phyloP scores from a whole-genome alignment of 352 stramenopile genomes.

The Phytophthora aleatoria region DNA sequence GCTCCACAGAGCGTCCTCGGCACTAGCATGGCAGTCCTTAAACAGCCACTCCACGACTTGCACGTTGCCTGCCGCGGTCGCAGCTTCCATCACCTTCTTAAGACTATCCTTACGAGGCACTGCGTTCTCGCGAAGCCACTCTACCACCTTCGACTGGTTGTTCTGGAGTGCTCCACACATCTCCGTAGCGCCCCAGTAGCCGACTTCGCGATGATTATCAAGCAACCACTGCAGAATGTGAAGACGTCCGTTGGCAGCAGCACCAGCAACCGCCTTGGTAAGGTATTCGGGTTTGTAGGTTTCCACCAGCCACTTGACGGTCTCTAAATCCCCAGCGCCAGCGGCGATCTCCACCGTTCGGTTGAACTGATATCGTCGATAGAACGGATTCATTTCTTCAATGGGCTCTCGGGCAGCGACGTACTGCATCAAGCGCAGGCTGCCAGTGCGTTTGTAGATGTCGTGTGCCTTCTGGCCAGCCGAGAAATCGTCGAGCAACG shows the following conservation, averaged over 20 bases:
- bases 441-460: slow-evolving; percentile 27
- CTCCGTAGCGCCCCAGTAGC: slow-evolving; percentile 38
- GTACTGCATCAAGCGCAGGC: slow-evolving; percentile 35
- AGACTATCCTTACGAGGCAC: slow-evolving; percentile 28
- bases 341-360: slow-evolving; percentile 22
- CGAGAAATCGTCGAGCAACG: slow-evolving; percentile 34
- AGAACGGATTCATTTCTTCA: slow-evolving; percentile 33
- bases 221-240: slow-evolving; percentile 34
- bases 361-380: slow-evolving; percentile 30
- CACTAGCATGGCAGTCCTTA: slow-evolving; percentile 20
- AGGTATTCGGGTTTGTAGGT: slow-evolving; percentile 30
- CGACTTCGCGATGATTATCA: slow-evolving; percentile 25
- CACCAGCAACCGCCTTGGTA: slow-evolving; percentile 28
- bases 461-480: slow-evolving; percentile 18
- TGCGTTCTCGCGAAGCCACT: slow-evolving; percentile 35
- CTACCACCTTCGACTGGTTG: slow-evolving; percentile 24
- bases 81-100: slow-evolving; percentile 46
- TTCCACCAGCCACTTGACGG: slow-evolving; percentile 28
- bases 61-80: slow-evolving; percentile 32
- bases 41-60: slow-evolving; percentile 38
- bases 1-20: slow-evolving; percentile 31
- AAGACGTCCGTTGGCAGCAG: slow-evolving; percentile 32
- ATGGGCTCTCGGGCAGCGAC: slow-evolving; percentile 29
- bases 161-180: slow-evolving; percentile 37
- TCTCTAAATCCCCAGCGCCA: slow-evolving; percentile 22